Evolutionary conservation across 768 basidiomycete genomes (phyloP).

Genomic region (Hygrophorus pudorinus): DNA sequence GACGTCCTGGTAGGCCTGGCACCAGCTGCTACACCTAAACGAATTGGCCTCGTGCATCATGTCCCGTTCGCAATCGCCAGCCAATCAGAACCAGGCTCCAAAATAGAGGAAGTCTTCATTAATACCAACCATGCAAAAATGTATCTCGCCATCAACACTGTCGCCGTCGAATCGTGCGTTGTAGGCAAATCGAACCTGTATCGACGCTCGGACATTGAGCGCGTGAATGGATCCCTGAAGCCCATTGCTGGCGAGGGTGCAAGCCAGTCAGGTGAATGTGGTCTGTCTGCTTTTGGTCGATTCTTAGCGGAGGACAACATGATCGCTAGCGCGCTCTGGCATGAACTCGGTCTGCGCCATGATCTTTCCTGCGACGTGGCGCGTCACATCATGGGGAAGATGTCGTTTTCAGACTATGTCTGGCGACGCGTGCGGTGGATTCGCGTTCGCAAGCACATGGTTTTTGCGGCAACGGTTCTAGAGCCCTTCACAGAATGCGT

Average conservation of each 20-base stretch:
- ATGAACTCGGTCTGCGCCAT: conserved; percentile 82
- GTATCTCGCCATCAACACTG: conserved; percentile 89
- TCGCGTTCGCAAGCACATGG: conserved; percentile 92
- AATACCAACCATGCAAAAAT: conserved; percentile 98
- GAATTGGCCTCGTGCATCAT: conserved; percentile 87
- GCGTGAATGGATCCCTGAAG: conserved; percentile 56
- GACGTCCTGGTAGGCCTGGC: conserved; percentile 51
- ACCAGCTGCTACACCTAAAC: conserved; percentile 25
- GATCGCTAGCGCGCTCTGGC: conserved; percentile 90
- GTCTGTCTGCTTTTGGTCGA: conserved; percentile 72
- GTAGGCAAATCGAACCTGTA: conserved; percentile 96
- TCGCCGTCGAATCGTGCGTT: conserved; percentile 89
- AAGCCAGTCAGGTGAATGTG: conserved; percentile 26
- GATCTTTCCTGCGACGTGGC: conserved; percentile 88
- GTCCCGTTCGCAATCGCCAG: conserved; percentile 81
- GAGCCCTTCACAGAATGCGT: conserved; percentile 93
- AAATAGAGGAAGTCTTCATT: conserved; percentile 87
- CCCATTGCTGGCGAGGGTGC: conserved; percentile 22
- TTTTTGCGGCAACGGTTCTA: conserved; percentile 69
- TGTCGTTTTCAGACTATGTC: conserved; percentile 79
- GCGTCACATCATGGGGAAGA: conserved; percentile 79
- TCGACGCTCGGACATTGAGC: conserved; percentile 78
- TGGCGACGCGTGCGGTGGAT: conserved; percentile 93
- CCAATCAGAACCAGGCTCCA: conserved; percentile 63
- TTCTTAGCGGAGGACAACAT: conserved; percentile 98